Evolutionary conservation across 192 early-diverging fungal species (phyloP).

Genomic region (Coemansia sp.): DNA sequence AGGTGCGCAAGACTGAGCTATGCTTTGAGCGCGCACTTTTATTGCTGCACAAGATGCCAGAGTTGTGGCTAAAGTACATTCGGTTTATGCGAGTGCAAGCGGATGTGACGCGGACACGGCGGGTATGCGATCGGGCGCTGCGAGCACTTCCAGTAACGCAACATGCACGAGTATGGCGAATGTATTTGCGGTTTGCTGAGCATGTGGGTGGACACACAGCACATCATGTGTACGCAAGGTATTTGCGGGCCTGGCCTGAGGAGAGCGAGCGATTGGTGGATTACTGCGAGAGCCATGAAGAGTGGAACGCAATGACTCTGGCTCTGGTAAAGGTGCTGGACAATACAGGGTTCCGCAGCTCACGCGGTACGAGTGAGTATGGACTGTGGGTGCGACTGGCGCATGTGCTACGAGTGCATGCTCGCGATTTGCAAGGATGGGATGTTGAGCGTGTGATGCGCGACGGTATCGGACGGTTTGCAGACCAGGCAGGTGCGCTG

Average conservation of each 20-base stretch:
- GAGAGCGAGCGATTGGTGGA: conserved; percentile 74
- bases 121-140: conserved; percentile 90
- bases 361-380: conserved; percentile 29
- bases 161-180: conserved; percentile 83
- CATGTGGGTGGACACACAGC: conserved; percentile 78
- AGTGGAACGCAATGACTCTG: conserved; percentile 76
- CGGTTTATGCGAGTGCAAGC: conserved; percentile 67
- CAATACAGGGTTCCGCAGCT: conserved; percentile 11
- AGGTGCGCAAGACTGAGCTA: conserved; percentile 65
- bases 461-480: conserved; percentile 77
- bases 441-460: conserved; percentile 81
- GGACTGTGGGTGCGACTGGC: conserved; percentile 86
- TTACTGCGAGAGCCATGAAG: conserved; percentile 62
- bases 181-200: conserved; percentile 80
- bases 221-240: conserved; percentile 76
- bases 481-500: conserved; percentile 83
- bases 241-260: conserved; percentile 82
- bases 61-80: conserved; percentile 85
- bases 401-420: conserved; percentile 73
- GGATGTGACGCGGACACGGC: conserved; percentile 66
- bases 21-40: conserved; percentile 88
- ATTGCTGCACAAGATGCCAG: conserved; percentile 94
- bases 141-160: conserved; percentile 90
- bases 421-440: conserved; percentile 49
- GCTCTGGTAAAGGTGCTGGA: conserved; percentile 73